Evolutionary conservation across 192 early-diverging fungal genomes (phyloP).

Genomic region (Lunasporangiospora selenospora): DNA sequence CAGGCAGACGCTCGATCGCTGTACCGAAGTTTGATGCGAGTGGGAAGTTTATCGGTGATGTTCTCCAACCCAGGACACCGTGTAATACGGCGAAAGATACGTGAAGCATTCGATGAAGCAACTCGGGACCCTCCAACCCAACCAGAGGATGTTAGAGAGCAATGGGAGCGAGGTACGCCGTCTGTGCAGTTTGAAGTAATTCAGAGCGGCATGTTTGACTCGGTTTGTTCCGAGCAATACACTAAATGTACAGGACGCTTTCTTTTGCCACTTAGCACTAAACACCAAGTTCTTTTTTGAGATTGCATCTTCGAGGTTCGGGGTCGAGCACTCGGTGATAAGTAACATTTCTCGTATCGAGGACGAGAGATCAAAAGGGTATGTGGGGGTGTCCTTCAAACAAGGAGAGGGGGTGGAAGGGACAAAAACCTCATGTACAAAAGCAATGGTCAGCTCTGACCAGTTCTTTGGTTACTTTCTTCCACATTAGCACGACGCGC

Average conservation of each 20-base stretch:
- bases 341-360: conserved; percentile 26
- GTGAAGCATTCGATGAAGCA: conserved; percentile 43
- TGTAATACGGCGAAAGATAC: conserved; percentile 29
- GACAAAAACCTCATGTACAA: too few relatives aligned
- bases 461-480: too few relatives aligned
- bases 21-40: conserved; percentile 34
- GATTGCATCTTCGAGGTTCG: conserved; percentile 36
- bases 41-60: conserved; percentile 34
- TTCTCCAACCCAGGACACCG: conserved; percentile 19
- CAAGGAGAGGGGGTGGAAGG: too few relatives aligned
- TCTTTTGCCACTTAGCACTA: conserved; percentile 9
- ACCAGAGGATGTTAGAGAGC: conserved; percentile 4
- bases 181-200: background rate
- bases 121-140: background rate
- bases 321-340: conserved; percentile 29
- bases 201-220: too few relatives aligned
- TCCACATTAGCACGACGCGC: conserved; percentile 16
- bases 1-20: conserved; percentile 34
- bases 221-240: background rate
- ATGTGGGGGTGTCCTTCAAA: too few relatives aligned
- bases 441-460: too few relatives aligned
- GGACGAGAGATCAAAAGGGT: conserved; percentile 17
- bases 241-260: too few relatives aligned
- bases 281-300: conserved; percentile 38
- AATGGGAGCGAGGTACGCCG: conserved; percentile 29